These are phyloP conservation scores for Brasilioporus rufonigricans DNA, from an alignment of 768 basidiomycete species.

Conservation along the genomic window DNA sequence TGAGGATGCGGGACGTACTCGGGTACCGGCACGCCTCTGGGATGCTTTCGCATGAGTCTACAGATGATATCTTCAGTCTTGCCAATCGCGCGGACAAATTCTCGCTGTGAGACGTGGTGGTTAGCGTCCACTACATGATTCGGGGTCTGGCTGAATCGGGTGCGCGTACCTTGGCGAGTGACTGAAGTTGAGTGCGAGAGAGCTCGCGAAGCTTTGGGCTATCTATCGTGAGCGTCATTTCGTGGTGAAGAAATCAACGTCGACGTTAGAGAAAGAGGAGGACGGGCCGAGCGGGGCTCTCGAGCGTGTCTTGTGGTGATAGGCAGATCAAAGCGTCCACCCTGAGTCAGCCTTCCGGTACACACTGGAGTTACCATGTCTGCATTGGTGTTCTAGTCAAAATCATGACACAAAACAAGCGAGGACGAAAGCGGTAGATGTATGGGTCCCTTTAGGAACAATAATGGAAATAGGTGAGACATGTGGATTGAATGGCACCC, in stretches of 20 bases:
- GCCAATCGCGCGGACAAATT: constrained; percentile 24
- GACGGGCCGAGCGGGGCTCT: not conserved
- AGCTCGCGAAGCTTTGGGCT: constrained; percentile 21
- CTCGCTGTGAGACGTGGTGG: constrained; percentile 14
- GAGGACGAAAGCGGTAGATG: too few species aligned
- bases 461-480: not conserved
- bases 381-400: not conserved
- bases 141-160: not conserved
- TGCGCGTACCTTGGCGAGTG: constrained; percentile 23
- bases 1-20: constrained; percentile 1
- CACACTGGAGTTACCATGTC: not conserved
- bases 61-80: constrained; percentile 30
- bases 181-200: constrained; percentile 21
- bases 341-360: not conserved
- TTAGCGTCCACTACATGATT: not conserved
- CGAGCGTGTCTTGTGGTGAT: not conserved
- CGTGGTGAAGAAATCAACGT: not conserved
- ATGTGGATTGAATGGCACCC: not conserved
- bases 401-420: not conserved
- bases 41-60: constrained; percentile 25
- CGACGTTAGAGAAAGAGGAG: not conserved
- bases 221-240: constrained; percentile 11
- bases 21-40: constrained; percentile 23
- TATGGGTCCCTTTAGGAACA: too few species aligned
- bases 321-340: not conserved